phyloP scores from a whole-genome alignment of 176 grass and related monocot genomes.

The Ensete glaucum region DNA sequence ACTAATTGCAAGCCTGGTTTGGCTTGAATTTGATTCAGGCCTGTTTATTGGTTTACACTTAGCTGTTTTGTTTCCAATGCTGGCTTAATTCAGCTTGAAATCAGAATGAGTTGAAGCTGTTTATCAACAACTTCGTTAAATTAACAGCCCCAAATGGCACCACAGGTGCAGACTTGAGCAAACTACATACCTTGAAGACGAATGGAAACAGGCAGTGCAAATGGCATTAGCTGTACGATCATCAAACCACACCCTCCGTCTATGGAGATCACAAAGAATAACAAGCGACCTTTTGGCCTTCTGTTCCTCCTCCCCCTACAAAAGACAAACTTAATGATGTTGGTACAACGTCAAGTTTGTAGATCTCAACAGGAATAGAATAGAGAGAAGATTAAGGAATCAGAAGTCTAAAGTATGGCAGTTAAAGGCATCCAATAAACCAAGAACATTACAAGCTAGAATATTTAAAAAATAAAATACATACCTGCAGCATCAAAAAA shows the following conservation, averaged over 20 bases:
- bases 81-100: too few relatives aligned
- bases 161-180: background rate
- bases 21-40: background rate
- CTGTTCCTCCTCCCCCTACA: conserved; percentile 67
- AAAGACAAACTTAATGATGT: conserved; percentile 5
- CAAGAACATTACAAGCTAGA: background rate
- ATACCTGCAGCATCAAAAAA: conserved; percentile 66
- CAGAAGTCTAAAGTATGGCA: background rate
- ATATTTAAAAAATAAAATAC: background rate
- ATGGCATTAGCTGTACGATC: conserved; percentile 84
- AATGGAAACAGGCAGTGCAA: conserved; percentile 86
- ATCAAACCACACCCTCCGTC: conserved; percentile 89
- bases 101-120: background rate
- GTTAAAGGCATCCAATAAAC: background rate
- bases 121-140: background rate
- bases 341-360: background rate
- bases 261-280: conserved; percentile 84
- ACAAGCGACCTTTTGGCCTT: conserved; percentile 84
- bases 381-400: background rate
- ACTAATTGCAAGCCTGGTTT: background rate
- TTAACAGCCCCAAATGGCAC: too few relatives aligned
- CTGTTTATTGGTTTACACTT: background rate
- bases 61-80: background rate
- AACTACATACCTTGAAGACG: conserved; percentile 56
- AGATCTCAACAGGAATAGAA: background rate